A percentile compares a stretch with the other conserved stretches of the same genome.
Evolutionary conservation across 495 filamentous ascomycete species (phyloP).

Genomic region (Penicillium macrosclerotiorum): DNA sequence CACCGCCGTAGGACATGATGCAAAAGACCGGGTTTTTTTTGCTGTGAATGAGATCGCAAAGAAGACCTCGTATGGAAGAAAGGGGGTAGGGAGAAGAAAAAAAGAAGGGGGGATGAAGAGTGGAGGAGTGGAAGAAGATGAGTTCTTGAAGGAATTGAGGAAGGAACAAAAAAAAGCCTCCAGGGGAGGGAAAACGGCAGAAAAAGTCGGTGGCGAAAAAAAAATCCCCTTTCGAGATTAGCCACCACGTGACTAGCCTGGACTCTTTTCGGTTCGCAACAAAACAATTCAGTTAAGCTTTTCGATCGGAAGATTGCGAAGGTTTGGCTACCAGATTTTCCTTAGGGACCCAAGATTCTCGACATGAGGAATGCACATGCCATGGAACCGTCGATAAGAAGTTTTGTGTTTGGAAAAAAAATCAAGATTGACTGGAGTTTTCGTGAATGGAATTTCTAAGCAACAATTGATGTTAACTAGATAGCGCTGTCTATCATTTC

Average conservation of each 20-base stretch:
- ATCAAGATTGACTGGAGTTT: background rate
- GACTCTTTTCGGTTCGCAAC: conserved; percentile 1
- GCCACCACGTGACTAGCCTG: conserved; percentile 16
- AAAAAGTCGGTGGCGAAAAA: conserved; percentile 25
- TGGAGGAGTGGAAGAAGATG: conserved; percentile 21
- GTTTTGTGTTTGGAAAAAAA: background rate
- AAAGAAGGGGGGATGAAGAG: conserved; percentile 22
- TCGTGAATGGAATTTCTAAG: background rate
- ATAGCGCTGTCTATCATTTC: background rate
- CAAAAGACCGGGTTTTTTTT: conserved; percentile 15
- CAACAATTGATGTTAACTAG: background rate
- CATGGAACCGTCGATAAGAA: background rate
- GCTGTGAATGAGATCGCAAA: background rate
- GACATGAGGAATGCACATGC: background rate
- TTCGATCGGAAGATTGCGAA: conserved; percentile 1
- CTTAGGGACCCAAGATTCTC: conserved; percentile 1
- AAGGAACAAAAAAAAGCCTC: conserved; percentile 25
- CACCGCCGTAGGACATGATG: conserved; percentile 75
- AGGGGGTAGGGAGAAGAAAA: conserved; percentile 28
- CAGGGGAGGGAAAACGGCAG: conserved; percentile 22
- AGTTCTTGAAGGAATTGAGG: conserved; percentile 9
- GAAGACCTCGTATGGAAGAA: conserved; percentile 10
- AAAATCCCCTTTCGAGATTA: conserved; percentile 17
- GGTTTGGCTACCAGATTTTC: no score
- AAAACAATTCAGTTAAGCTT: background rate